Base-by-base conservation (phyloP, 176 grass and related monocot species). In the sorghum (Sorghum bicolor) region DNA sequence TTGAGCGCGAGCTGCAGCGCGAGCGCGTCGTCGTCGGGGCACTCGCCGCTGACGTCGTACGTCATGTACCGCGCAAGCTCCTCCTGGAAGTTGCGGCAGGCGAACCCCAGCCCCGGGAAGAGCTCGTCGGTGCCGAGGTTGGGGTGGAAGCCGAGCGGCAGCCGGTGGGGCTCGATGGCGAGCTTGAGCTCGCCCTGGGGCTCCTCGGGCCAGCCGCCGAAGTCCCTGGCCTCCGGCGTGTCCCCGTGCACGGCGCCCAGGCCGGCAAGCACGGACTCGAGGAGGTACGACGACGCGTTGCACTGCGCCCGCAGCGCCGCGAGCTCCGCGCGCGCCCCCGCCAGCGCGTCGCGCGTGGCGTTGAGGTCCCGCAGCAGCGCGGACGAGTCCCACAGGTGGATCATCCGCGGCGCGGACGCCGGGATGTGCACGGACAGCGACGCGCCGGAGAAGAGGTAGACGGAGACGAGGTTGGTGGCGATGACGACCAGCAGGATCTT, bases 41-140 rank as follows among this genome's bases (percentile, higher is more conserved):
- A 96, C 79, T 87, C 88, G 39, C 3, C 91, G 33, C 84, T 44
- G 12, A 84, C 84, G 53, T 81, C 31, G 77, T 96, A 96, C 28
- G 87, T 16, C 77, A 96, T 81, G 86, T 89, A 96, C 89, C 10
- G 75, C 12, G 74, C 67, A 4, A 93, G 88, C 48, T 96, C 94
- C 3, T 96, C 88, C 89, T 96, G 88, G 88, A 93, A 96, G 74
- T 84, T 89, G 64, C 91, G 86, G 84, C 94, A 96, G 5, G 94
- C 94, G 67, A 88, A 85, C 5, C 94, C 94, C 12, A 96, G 28
- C 2, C 83, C 79, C 6, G 84, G 94, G 84, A 77, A 81, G 16
- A 96, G 88, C 91, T 91, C 86, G 66, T 96, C 91, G 12, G 91
- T 84, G 72, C 88, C 91, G 66, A 96, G 24, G 88, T 89, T 93